A percentile compares a stretch with the other conserved stretches of the same genome.
Conservation (phyloP, 1,284 basidiomycete genomes). For the Singerocomus rubriflavus region DNA sequence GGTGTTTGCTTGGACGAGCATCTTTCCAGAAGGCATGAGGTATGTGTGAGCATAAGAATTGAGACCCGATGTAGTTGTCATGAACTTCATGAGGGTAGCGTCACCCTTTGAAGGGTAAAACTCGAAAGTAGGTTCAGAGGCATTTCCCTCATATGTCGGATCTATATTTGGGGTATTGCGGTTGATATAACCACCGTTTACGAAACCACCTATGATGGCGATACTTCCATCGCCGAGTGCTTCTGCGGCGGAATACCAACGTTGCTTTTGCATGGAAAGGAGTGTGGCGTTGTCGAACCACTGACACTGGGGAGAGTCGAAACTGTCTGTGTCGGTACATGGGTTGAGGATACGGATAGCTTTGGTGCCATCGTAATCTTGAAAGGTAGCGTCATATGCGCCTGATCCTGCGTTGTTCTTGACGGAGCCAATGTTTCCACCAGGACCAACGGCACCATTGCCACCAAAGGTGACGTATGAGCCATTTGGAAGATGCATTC, state of each 20-base stretch:
- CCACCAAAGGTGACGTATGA: slow-evolving; percentile 66
- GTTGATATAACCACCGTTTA: slow-evolving; percentile 87
- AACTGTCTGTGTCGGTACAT: slow-evolving; percentile 56
- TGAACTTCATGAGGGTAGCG: slow-evolving; percentile 70
- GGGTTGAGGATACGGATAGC: slow-evolving; percentile 76
- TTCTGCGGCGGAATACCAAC: slow-evolving; percentile 91
- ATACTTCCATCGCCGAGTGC: slow-evolving; percentile 65
- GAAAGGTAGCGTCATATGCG: slow-evolving; percentile 56
- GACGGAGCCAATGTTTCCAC: slow-evolving; percentile 59
- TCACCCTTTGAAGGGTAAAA: slow-evolving; percentile 74
- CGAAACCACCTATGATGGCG: slow-evolving; percentile 77
- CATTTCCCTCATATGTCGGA: slow-evolving; percentile 60
- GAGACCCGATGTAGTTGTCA: slow-evolving; percentile 80
- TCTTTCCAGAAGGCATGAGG: slow-evolving; percentile 80
- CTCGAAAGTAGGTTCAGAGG: slow-evolving; percentile 69
- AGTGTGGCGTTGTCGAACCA: slow-evolving; percentile 75
- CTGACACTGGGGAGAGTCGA: slow-evolving; percentile 53
- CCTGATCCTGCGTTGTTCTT: slow-evolving; percentile 44
- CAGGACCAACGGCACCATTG: slow-evolving; percentile 76
- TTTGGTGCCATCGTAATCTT: slow-evolving; percentile 64
- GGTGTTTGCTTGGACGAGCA: slow-evolving; percentile 83
- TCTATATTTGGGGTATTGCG: slow-evolving; percentile 72
- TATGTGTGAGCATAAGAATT: slow-evolving; percentile 88
- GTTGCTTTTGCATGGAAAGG: slow-evolving; percentile 70
- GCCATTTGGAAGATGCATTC: slow-evolving; percentile 66